A percentile compares a stretch with the other conserved stretches of the same genome.
Evolutionary conservation across 2,329 filamentous ascomycete genomes (phyloP).

Genomic region (Cladosporium sp.): DNA sequence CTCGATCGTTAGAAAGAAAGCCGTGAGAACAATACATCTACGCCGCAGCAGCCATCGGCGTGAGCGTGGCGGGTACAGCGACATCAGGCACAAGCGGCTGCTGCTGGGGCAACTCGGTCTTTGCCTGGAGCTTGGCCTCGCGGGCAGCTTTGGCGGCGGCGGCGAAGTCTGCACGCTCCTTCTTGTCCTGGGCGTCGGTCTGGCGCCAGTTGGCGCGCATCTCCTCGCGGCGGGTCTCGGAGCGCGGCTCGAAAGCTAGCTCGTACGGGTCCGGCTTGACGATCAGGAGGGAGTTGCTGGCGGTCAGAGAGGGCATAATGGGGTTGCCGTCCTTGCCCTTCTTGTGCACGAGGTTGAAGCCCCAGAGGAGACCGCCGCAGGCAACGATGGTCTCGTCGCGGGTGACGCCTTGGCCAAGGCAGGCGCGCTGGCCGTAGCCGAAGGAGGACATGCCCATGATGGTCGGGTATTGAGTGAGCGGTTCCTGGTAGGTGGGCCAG

Average conservation of each 20-base stretch:
- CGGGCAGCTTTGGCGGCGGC: constrained; percentile 15
- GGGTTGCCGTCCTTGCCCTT: constrained; percentile 19
- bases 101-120: neutral
- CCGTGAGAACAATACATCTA: neutral
- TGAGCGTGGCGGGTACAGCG: neutral
- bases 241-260: constrained; percentile 50
- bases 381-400: constrained; percentile 54
- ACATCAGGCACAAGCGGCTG: neutral
- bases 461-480: constrained; percentile 56
- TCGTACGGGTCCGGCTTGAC: constrained; percentile 52
- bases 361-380: constrained; percentile 45
- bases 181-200: constrained; percentile 32
- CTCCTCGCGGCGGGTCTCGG: constrained; percentile 34
- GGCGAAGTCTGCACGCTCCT: constrained; percentile 32
- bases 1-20: neutral
- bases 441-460: constrained; percentile 60
- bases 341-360: constrained; percentile 45
- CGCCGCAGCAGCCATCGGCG: constrained; percentile 1
- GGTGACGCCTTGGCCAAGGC: constrained; percentile 56
- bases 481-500: constrained; percentile 60
- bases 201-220: constrained; percentile 35
- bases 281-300: constrained; percentile 52
- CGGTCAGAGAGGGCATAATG: constrained; percentile 37
- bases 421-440: constrained; percentile 58
- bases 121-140: neutral